Evolutionary conservation across 768 basidiomycete genomes (phyloP), one percentile per base, ranked within the genome.

Genomic region (Tylopilus intermedius): DNA sequence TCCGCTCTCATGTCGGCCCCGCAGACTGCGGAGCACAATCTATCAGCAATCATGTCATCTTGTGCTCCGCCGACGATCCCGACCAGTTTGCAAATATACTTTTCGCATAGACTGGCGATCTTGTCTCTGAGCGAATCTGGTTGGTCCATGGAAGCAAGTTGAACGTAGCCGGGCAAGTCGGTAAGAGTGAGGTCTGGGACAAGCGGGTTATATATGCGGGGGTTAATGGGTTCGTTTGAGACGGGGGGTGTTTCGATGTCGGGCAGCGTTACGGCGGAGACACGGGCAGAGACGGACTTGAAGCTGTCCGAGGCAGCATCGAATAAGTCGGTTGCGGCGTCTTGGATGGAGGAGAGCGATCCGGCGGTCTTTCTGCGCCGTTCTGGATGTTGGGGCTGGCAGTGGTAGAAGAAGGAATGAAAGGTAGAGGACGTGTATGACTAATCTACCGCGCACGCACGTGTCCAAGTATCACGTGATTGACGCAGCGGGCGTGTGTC

Each of bases 151-250:
- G 90, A 93, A 5, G 90, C 77, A 40, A 98, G 89, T 66, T 99
- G 95, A 51, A 99, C 85, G 69, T 99, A 99, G 2, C 96, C 96
- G 1, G 96, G 96, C 9, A 99, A 77, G 71, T 98, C 96, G 63
- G 98, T 96, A 54, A 99, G 83, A 1, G 94, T 96, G 43, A 99
- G 83, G 72, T 99, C 96, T 7, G 96, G 96, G 8, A 99, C 94
- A 63, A 90, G 79, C 24, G 95, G 89, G 14, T 93, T 95, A 71
- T 97, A 89, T 69, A 99, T 97, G 29, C 93, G 86, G 27, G 98
- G 86, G 72, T 97, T 92, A 60, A 99, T 97, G 39, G 96, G 94
- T 2, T 94, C 88, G 64, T 87, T 87, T 21, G 94, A 96, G 33
- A 99, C 90, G 38, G 90, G 76, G 1, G 80, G 79, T 0, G 84